These are phyloP conservation scores for Pythium angustatum DNA, from an alignment of 352 stramenopile genomes.

Conservation along the genomic window DNA sequence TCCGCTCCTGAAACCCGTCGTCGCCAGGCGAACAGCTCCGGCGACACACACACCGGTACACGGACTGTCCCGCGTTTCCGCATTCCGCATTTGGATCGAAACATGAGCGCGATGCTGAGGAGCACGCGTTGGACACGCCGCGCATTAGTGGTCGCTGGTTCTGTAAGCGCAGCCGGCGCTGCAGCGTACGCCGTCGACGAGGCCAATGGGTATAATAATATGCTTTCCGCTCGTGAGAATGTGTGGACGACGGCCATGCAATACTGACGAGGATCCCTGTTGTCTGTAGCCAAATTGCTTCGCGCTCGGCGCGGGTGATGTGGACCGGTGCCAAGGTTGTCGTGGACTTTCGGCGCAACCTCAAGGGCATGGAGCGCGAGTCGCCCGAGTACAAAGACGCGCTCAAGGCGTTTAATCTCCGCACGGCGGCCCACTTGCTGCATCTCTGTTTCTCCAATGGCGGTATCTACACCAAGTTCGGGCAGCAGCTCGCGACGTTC, in stretches of 20 bases:
- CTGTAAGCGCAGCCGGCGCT: constrained; percentile 21
- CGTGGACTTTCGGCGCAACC: constrained; percentile 55
- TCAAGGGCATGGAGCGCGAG: constrained; percentile 43
- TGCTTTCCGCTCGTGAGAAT: too few relatives aligned
- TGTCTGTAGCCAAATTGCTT: constrained; percentile 50
- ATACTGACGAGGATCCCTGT: too few relatives aligned
- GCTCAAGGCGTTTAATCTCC: constrained; percentile 67
- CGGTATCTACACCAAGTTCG: constrained; percentile 98
- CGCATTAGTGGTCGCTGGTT: constrained; percentile 2
- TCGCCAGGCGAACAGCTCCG: constrained; percentile 12
- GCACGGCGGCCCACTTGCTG: constrained; percentile 87
- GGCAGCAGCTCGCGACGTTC: constrained; percentile 96
- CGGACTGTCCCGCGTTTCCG: not conserved
- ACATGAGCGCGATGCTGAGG: constrained; percentile 5
- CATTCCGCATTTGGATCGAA: not conserved
- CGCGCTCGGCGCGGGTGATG: constrained; percentile 64
- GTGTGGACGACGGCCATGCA: not conserved
- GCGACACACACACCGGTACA: too few relatives aligned
- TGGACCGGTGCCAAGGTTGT: constrained; percentile 43
- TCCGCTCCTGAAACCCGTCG: constrained; percentile 17
- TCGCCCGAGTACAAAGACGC: constrained; percentile 59
- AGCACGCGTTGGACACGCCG: constrained; percentile 9
- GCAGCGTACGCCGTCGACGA: constrained; percentile 44
- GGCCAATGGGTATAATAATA: constrained; percentile 49
- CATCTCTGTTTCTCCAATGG: constrained; percentile 92